A percentile compares a stretch with the other conserved stretches of the same genome.
phyloP scores from a whole-genome alignment of 768 basidiomycete genomes.

The Tricholoma bakamatsutake region DNA sequence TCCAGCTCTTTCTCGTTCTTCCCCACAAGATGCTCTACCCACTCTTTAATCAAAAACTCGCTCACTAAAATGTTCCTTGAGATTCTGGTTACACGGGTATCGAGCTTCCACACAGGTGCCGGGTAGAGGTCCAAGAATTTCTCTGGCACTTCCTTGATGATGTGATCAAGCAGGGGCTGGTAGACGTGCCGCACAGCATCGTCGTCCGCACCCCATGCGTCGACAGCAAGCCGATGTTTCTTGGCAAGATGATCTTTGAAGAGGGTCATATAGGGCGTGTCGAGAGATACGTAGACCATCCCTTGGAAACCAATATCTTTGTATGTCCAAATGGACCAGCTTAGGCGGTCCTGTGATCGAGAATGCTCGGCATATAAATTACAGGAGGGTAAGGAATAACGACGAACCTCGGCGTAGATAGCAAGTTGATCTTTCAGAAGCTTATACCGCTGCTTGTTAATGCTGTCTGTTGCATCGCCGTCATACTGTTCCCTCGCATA shows the following conservation, averaged over 20 bases:
- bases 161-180: slow-evolving; percentile 57
- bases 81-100: slow-evolving; percentile 48
- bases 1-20: slow-evolving; percentile 60
- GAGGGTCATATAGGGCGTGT: slow-evolving; percentile 67
- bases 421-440: slow-evolving; percentile 70
- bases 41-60: slow-evolving; percentile 68
- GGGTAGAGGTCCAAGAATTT: slow-evolving; percentile 56
- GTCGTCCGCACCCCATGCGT: slow-evolving; percentile 75
- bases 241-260: slow-evolving; percentile 66
- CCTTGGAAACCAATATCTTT: slow-evolving; percentile 86
- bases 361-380: slow-evolving; percentile 22
- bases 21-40: slow-evolving; percentile 64
- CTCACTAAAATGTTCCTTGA: slow-evolving; percentile 63
- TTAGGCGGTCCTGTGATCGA: slow-evolving; percentile 51
- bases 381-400: neutral
- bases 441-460: slow-evolving; percentile 59
- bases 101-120: slow-evolving; percentile 56
- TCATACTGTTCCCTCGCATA: slow-evolving; percentile 62
- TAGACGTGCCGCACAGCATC: slow-evolving; percentile 50
- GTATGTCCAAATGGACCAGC: slow-evolving; percentile 87
- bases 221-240: slow-evolving; percentile 72
- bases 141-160: slow-evolving; percentile 48
- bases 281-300: slow-evolving; percentile 68
- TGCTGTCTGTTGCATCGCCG: slow-evolving; percentile 52
- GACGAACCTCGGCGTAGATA: slow-evolving; percentile 55